Base-by-base conservation (phyloP, 805 yeast species). In the Sugiyamaella qingdaonensis region DNA sequence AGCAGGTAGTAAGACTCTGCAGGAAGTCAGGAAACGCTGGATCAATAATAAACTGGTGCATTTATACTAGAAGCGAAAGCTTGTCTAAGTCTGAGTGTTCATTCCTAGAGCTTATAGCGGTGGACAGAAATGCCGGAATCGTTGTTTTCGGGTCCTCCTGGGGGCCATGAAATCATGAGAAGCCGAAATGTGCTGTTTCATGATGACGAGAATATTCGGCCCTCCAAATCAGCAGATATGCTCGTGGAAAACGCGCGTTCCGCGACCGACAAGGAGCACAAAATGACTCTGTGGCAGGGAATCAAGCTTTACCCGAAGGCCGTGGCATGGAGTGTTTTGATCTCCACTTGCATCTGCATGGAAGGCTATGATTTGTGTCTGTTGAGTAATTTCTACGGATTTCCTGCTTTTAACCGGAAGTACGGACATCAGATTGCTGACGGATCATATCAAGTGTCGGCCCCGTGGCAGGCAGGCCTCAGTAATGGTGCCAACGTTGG, bases 301-400 rank as follows among this genome's bases (percentile, higher is more conserved):
- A 21, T 56, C 46, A 10, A 54, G 64, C 41, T 49, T 7, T 75
- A 74, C 58, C 78, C 78, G 14, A 68, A 66, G 54, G 79, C 79
- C 5, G 72, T 70, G 3, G 54, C 69, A 37, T 78, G 81, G 81
- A 73, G 79, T 2, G 55, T 76, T 13, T 61, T 75, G 29, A 61
- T 78, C 34, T 73, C 79, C 2, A 58, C 72, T 4, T 71, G 77
- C 19, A 64, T 77, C 51, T 59, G 77, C 49, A 76, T 76, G 80
- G 80, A 75, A 58, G 81, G 79, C 14, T 78, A 74, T 62, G 81
- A 78, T 57, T 61, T 68, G 14, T 66, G 66, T 42, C 62, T 78
- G 46, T 63, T 77, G 47, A 62, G 66, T 27, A 65, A 75, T 5
- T 72, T 78, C 60, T 77, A 68, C 62, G 79, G 75, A 3, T 69